These are phyloP conservation scores for Ophiostoma montium DNA, from an alignment of 2,329 filamentous ascomycete genomes.

Conservation along the genomic window DNA sequence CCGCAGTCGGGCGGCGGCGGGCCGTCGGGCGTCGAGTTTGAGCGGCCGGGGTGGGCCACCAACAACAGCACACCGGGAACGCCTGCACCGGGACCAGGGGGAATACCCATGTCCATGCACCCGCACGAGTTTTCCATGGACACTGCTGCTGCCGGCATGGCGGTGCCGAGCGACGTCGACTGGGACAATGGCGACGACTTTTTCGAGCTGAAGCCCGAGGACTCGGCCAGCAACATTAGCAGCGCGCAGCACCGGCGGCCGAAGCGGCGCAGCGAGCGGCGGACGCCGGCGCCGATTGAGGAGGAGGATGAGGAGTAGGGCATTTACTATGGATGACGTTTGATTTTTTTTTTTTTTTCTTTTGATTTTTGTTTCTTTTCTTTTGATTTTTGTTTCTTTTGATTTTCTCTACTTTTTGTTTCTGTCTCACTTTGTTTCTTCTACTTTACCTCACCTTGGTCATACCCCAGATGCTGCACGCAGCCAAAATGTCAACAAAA, in stretches of 20 bases:
- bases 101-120: constrained; percentile 8
- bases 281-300: constrained; percentile 59
- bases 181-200: constrained; percentile 46
- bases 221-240: constrained; percentile 68
- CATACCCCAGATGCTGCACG: too few relatives aligned
- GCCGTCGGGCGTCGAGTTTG: constrained; percentile 25
- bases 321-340: background rate
- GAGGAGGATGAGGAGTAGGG: constrained; percentile 44
- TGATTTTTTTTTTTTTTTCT: background rate
- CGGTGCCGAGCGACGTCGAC: constrained; percentile 29
- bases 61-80: constrained; percentile 18
- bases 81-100: constrained; percentile 10
- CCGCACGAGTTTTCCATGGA: constrained; percentile 4
- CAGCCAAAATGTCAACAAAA: too few relatives aligned
- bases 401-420: background rate
- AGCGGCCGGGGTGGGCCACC: constrained; percentile 33
- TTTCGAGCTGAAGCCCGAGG: constrained; percentile 55
- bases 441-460: background rate
- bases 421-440: background rate
- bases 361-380: background rate
- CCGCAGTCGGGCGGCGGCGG: constrained; percentile 23
- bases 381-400: background rate
- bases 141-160: background rate
- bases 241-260: constrained; percentile 53
- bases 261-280: constrained; percentile 52